These are phyloP conservation scores for Aotearoamyces nothofagi DNA, from an alignment of 2,329 filamentous ascomycete species.

Conservation along the genomic window DNA sequence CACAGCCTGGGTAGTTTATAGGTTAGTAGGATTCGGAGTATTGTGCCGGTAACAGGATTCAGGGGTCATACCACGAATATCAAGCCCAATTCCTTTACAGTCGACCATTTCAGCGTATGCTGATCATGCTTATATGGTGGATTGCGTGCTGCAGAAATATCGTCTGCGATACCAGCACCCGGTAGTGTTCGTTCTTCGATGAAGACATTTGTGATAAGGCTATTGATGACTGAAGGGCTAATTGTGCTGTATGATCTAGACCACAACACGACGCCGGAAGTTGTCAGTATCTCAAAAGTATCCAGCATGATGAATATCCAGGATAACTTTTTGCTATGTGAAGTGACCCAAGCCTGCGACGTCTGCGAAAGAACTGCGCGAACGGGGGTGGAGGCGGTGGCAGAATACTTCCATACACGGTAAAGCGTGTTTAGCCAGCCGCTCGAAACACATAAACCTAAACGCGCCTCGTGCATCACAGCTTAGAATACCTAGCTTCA, in stretches of 20 bases:
- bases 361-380: not conserved
- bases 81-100: constrained; percentile 79
- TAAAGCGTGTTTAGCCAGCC: constrained; percentile 2
- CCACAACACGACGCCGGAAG: constrained; percentile 93
- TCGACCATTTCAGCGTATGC: constrained; percentile 88
- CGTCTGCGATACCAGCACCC: constrained; percentile 39
- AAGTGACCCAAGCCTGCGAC: not conserved
- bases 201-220: constrained; percentile 90
- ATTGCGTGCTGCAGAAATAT: constrained; percentile 45
- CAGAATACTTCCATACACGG: constrained; percentile 3
- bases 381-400: constrained; percentile 2
- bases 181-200: constrained; percentile 76
- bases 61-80: constrained; percentile 93
- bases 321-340: constrained; percentile 1
- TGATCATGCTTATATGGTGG: constrained; percentile 79
- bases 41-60: constrained; percentile 5
- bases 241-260: constrained; percentile 73
- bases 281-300: constrained; percentile 91
- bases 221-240: constrained; percentile 75
- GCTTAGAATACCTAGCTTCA: no score
- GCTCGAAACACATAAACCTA: no score
- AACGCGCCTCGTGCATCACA: no score
- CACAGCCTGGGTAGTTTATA: constrained; percentile 50
- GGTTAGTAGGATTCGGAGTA: constrained; percentile 1
- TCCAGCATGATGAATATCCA: constrained; percentile 55